These are phyloP conservation scores for Plasmodium gaboni DNA, from an alignment of 169 alveolate species.

Conservation along the genomic window DNA sequence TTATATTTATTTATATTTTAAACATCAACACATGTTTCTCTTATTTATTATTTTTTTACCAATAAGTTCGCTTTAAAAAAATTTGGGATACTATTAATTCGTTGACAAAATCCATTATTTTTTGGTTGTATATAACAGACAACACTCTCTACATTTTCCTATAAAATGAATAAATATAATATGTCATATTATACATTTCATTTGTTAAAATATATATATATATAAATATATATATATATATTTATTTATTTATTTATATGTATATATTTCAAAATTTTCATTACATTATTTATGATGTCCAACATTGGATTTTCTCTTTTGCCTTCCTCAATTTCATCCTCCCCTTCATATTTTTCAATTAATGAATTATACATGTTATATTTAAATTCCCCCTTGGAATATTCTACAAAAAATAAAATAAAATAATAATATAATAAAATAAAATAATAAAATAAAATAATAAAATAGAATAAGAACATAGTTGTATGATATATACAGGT, in stretches of 20 bases:
- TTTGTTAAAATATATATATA: background rate
- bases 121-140: conserved; percentile 70
- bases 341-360: conserved; percentile 32
- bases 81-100: conserved; percentile 46
- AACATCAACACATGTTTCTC: background rate
- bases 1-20: background rate
- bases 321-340: background rate
- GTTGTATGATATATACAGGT: too few relatives aligned
- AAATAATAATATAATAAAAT: background rate
- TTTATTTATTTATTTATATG: background rate
- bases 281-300: conserved; percentile 2
- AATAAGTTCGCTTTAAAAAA: conserved; percentile 54
- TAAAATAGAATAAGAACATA: background rate
- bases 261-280: background rate
- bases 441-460: background rate
- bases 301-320: background rate
- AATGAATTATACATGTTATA: conserved; percentile 55
- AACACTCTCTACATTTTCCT: conserved; percentile 51
- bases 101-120: conserved; percentile 53
- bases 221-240: background rate
- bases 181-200: background rate
- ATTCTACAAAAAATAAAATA: background rate
- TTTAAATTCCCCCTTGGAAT: conserved; percentile 30
- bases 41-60: conserved; percentile 6
- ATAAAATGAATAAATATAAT: background rate